Evolutionary conservation across 1,284 basidiomycete genomes (phyloP).

Genomic region (Exsudoporus floridanus): DNA sequence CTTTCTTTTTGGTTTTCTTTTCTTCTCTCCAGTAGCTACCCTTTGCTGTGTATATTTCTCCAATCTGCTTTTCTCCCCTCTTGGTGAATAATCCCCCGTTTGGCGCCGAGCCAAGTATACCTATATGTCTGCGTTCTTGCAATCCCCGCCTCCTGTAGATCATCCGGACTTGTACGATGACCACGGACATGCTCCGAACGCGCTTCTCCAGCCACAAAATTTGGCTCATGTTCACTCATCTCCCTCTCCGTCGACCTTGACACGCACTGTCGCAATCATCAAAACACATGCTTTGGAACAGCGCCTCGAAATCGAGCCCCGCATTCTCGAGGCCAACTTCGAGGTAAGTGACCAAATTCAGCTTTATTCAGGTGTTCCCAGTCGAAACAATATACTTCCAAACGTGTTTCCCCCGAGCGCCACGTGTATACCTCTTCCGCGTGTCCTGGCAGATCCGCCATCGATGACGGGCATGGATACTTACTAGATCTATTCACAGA

Average conservation of each 20-base stretch:
- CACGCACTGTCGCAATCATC: slow-evolving; percentile 76
- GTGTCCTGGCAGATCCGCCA: slow-evolving; percentile 18
- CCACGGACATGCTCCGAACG: slow-evolving; percentile 3
- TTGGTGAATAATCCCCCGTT: neutral
- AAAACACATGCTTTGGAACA: slow-evolving; percentile 69
- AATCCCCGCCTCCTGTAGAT: slow-evolving; percentile 14
- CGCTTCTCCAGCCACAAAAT: slow-evolving; percentile 8
- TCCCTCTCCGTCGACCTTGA: slow-evolving; percentile 32
- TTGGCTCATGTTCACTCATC: slow-evolving; percentile 4
- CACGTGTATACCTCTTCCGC: slow-evolving; percentile 13
- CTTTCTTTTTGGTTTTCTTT: slow-evolving; percentile 9
- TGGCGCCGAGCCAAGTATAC: slow-evolving; percentile 13
- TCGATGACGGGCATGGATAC: neutral
- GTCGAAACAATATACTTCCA: neutral
- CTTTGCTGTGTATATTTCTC: slow-evolving; percentile 27
- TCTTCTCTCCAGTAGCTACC: slow-evolving; percentile 11
- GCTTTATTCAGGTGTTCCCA: slow-evolving; percentile 7
- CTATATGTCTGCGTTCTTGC: slow-evolving; percentile 25
- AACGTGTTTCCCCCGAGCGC: slow-evolving; percentile 3
- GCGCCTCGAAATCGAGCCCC: slow-evolving; percentile 71
- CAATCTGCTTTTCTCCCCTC: slow-evolving; percentile 1
- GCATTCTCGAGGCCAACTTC: slow-evolving; percentile 73
- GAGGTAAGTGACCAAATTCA: slow-evolving; percentile 50
- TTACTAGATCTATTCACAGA: slow-evolving; percentile 42
- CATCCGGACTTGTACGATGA: slow-evolving; percentile 18